Evolutionary conservation across 768 basidiomycete genomes (phyloP), one percentile per base, ranked within the genome.

Genomic region (Panus rudis): DNA sequence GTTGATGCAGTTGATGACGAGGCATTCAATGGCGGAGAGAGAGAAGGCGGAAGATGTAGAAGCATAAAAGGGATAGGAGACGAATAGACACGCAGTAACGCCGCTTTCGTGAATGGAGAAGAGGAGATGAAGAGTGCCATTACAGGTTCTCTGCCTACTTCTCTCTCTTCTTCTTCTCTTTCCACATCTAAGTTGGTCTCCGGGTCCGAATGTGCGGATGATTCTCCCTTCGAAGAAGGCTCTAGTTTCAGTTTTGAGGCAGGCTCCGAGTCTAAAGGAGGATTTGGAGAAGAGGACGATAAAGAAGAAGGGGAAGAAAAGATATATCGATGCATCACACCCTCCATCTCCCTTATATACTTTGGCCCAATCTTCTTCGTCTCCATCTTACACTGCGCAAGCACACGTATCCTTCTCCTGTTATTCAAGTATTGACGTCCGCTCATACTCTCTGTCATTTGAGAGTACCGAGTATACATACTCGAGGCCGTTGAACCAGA

Each of bases 341-440:
- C 92, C 57, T 96, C 92, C 65, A 93, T 71, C 58, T 96, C 92
- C 24, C 92, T 78, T 0, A 96, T 75, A 52, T 82, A 83, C 20
- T 79, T 79, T 2, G 92, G 90, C 3, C 86, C 75, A 27, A 81
- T 61, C 57, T 84, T 85, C 63, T 79, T 82, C 67, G 79, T 83
- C 56, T 92, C 88, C 0, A 90, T 90, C 69, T 96, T 96, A 68
- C 92, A 96, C 55, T 94, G 92, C 0, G 74, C 90, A 17, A 94
- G 60, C 8, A 96, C 73, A 41, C 91, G 81, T 3, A 93, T 53
- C 2, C 88, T 71, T 26, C 72, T 64, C n/a, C n/a, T n/a, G n/a
- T n/a, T n/a, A n/a, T 19, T 78, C 67, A 32, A 50, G 26, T 35
- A 32, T 21, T 6, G n/a, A 28, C 27, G 6, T 6, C 38, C 38